These are phyloP conservation scores for Didymella keratinophila DNA, from an alignment of 2,329 filamentous ascomycete genomes.

Conservation along the genomic window DNA sequence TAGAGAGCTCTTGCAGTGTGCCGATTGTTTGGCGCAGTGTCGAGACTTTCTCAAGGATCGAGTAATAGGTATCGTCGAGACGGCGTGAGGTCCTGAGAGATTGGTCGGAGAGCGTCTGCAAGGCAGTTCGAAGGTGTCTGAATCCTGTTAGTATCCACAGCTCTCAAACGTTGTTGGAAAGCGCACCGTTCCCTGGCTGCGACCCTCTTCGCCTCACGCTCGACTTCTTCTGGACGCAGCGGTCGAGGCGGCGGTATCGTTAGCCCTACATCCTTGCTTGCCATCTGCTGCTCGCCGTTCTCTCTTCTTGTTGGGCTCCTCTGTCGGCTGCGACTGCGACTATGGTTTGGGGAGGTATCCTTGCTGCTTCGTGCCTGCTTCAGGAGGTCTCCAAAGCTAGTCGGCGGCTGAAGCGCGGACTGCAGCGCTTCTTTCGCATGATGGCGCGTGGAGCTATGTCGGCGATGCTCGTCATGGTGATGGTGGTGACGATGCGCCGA, in stretches of 20 bases:
- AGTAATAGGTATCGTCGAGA: slow-evolving; percentile 78
- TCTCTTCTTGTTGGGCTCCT: slow-evolving; percentile 6
- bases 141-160: slow-evolving; percentile 26
- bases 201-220: slow-evolving; percentile 45
- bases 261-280: slow-evolving; percentile 17
- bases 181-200: slow-evolving; percentile 51
- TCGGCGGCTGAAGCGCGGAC: slow-evolving; percentile 55
- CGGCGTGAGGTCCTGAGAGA: slow-evolving; percentile 69
- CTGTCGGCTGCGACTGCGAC: slow-evolving; percentile 39
- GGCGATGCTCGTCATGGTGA: slow-evolving; percentile 37
- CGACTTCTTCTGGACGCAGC: slow-evolving; percentile 52
- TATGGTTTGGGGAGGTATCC: slow-evolving; percentile 41
- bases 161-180: background rate
- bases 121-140: slow-evolving; percentile 51
- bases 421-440: slow-evolving; percentile 55
- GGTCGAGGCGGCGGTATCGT: slow-evolving; percentile 33
- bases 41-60: slow-evolving; percentile 73
- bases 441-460: slow-evolving; percentile 39
- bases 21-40: slow-evolving; percentile 69
- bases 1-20: slow-evolving; percentile 72
- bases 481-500: slow-evolving; percentile 40
- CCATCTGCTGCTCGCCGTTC: slow-evolving; percentile 7
- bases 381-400: slow-evolving; percentile 55
- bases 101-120: slow-evolving; percentile 62
- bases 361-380: slow-evolving; percentile 47